Evolutionary conservation across 2,329 filamentous ascomycete genomes (phyloP), one percentile per base, ranked within the genome.

Genomic region (Chlorencoelia australis): DNA sequence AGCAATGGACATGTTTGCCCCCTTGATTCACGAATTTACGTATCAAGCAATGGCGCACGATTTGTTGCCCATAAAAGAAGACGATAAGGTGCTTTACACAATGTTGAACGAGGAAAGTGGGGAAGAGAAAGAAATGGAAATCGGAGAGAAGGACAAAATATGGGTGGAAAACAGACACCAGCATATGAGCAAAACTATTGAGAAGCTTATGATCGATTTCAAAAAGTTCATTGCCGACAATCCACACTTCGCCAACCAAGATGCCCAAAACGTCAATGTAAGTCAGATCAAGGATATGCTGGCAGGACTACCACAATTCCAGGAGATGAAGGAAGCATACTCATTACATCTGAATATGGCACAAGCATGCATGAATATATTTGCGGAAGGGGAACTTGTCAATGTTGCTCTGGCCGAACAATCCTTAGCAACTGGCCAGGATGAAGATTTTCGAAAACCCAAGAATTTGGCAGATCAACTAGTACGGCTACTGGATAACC

Each of bases 41-140:
- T 98, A 96, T 58, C 91, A 98, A 60, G 87, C 91, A 33, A 96
- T 98, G 89, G 89, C 86, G 3, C 85, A 95, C 59, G 91, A 98
- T 56, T 66, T 98, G 7, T 65, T 98, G 19, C 82, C 82, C 0
- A 86, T 98, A 54, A 79, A 82, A 51, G 91, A 96, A 36, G 80
- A 75, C 16, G 87, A 94, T 46, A 94, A 91, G 58, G 73, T 93
- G 7, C 86, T 81, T 0, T 98, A 88, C 56, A 88, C 87, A 35
- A 66, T 73, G 2, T 67, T 91, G 44, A 91, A 94, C 46, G 75
- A 87, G 49, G 84, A 82, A 7, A 68, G 73, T 3, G 73, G 80
- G 18, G 76, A 93, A 57, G 75, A 83, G 42, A 94, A 93, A 58
- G 88, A 95, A 29, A 82, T 94, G 71, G 87, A 94, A 51, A 81